Base-by-base conservation (phyloP, 73 alveolate species). In the Breviolum minutum region DNA sequence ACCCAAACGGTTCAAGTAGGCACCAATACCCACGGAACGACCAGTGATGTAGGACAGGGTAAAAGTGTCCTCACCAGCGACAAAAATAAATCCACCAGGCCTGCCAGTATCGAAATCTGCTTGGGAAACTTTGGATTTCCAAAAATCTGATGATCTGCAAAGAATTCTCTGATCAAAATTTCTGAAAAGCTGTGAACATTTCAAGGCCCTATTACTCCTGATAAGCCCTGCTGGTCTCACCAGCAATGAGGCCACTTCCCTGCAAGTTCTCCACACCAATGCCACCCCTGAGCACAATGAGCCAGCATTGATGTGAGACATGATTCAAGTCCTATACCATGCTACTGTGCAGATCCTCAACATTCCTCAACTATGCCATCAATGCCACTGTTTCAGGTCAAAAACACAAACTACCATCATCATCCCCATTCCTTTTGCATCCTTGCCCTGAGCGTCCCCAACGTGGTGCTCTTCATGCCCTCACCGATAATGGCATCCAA, bases 171-270 rank as follows among this genome's bases (percentile, higher is more conserved):
- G 54, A 0, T 40, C 3, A 3, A 40, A 40, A 40, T 40, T 40
- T 40, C 54, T 40, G 54, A 40, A 40, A 13, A 73, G 87, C 30
- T 26, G 26, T 6, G n/a, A 4, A 77, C 40, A 13, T 26, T 22
- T 62, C 24, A 20, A 27, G 3, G 13, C 94, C 5, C 86, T 7
- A 1, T 7, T 48, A 62, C 63, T 91, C 95, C 94, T 95, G 87
- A 77, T 95, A 95, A 48, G 99, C 99, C 26, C 99, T 62, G 99
- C 95, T 82, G 74, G 99, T 95, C 88, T 95, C 99, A 16, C 99
- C 99, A 20, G 99, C 99, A 81, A 82, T 80, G 69, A 82, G 94
- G 62, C 99, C 99, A 30, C 99, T 94, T 66, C 99, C 99, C 94
- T 80, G 91, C 83, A 94, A 60, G 85, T 94, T 94, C 99, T 94